A percentile compares a stretch with the other conserved stretches of the same genome.
Evolutionary conservation across 2,329 filamentous ascomycete genomes (phyloP).

Genomic region (Clarireedia homoeocarpa): DNA sequence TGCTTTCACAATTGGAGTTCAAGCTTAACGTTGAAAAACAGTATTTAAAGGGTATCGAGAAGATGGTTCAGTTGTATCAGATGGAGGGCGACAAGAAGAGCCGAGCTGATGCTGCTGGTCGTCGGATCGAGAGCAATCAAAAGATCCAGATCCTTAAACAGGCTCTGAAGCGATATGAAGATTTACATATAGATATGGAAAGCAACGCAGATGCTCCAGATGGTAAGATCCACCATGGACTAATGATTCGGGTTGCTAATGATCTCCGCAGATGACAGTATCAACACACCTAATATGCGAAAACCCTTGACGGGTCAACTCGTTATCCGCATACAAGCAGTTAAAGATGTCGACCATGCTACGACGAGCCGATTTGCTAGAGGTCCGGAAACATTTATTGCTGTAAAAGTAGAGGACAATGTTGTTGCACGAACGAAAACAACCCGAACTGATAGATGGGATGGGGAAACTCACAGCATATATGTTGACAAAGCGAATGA

Average conservation of each 20-base stretch:
- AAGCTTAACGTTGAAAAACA: conserved; percentile 98
- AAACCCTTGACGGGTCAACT: conserved; percentile 93
- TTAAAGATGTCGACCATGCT: conserved; percentile 91
- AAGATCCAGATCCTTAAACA: conserved; percentile 96
- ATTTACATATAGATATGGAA: conserved; percentile 91
- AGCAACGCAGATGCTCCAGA: conserved; percentile 64
- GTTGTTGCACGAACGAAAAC: conserved; percentile 82
- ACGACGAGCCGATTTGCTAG: conserved; percentile 76
- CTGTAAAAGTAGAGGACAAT: conserved; percentile 93
- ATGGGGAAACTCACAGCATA: conserved; percentile 82
- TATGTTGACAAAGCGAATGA: conserved; percentile 98
- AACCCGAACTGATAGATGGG: conserved; percentile 83
- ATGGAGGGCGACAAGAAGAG: conserved; percentile 98
- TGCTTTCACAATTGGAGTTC: conserved; percentile 97
- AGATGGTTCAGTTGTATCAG: conserved; percentile 96
- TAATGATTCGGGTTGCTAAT: background rate
- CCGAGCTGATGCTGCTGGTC: conserved; percentile 81
- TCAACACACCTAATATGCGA: conserved; percentile 88
- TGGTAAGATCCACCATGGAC: conserved; percentile 46
- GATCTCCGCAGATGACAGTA: conserved; percentile 69
- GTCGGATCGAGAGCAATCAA: conserved; percentile 90
- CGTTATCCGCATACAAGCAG: conserved; percentile 75
- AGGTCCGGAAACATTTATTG: conserved; percentile 89
- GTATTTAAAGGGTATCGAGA: conserved; percentile 97
- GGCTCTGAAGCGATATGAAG: conserved; percentile 92